Evolutionary conservation across 208 protist genomes (phyloP), one percentile per base, ranked within the genome.

Genomic region (Leptomonas seymouri): DNA sequence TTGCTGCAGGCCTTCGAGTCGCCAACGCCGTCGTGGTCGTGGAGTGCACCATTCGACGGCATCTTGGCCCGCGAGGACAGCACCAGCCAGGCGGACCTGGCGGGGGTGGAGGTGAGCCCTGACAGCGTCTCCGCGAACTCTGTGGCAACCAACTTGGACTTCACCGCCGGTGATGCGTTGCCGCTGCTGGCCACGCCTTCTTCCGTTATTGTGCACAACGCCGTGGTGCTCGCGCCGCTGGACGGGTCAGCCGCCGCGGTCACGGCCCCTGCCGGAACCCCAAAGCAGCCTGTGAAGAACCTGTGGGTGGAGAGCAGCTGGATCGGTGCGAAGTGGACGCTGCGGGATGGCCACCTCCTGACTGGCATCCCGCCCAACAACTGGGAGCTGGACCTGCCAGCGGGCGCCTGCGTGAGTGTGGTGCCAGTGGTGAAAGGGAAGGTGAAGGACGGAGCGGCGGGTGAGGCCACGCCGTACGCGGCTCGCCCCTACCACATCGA

Each of bases 221-320:
- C 59, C 12, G 50, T 78, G 14, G 61, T 78, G 45, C 64, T 63
- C 7, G 55, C 71, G 9, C 62, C 60, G 41, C 63, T 76, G 56
- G 61, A 76, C 49, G 56, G 63, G 16, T 48, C 44, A 3, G 62
- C 55, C 11, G 59, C 69, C 0, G 58, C 67, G 0, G 56, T 28
- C 27, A 64, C 50, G 5, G 53, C 60, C 12, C 34, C 42, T 21
- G 45, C 45, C n/a, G 28, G 46, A 27, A 31, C n/a, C 6, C 54
- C 55, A 44, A 7, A 27, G 41, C 49, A 14, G 21, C 70, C 71
- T 5, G 48, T 70, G 16, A 36, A 23, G 48, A 45, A 77, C 36
- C 49, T 85, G 30, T 88, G 82, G 82, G 73, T 81, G 56, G 82
- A 88, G 63, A 82, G 67, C 68, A 80, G 74, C 63, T 71, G 77